Evolutionary conservation across 2,329 filamentous ascomycete species (phyloP), one percentile per base, ranked within the genome.

Genomic region (Penicillium sp.): DNA sequence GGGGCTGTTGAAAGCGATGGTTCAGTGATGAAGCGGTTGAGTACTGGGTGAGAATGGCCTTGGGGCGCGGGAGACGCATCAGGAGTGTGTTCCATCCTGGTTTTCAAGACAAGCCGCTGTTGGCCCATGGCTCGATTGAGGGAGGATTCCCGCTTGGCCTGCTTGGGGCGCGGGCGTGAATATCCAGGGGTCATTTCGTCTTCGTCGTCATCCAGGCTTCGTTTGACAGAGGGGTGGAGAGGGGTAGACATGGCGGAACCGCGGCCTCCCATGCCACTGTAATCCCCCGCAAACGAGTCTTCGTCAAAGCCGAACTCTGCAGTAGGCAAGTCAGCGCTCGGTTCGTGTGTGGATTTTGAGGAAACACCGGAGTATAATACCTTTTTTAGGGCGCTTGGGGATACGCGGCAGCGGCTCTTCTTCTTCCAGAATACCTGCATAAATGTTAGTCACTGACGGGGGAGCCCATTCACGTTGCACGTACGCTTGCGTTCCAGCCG

Each of bases 401-500:
- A 71, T 68, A 47, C 78, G 71, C 18, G 77, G 72, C n/a, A 75
- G 59, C 36, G 75, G 71, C 49, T 78, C 77, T 43, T 81, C 78
- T 54, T 78, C 77, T 57, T 79, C 75, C 55, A 80, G 63, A 29
- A 81, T 78, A n/a, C 73, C 73, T 76, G 52, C 21, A 36, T 34
- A 32, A 38, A 24, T 40, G 55, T 63, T 47, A 67, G 57, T 47
- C 40, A 16, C 39, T 31, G 10, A 40, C 32, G 38, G 31, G 38
- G 39, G 9, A 18, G 46, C 4, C 40, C 34, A 42, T 5, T 7
- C 5, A 21, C 21, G 47, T 3, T 24, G 40, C 32, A 67, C 72
- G 56, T 63, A 74, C 79, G 69, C 60, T 79, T 79, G 44, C 79
- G 72, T 60, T 81, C 79, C 47, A 75, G 62, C 51, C 75, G 73